These are phyloP conservation scores for Hypoxylon sp. DNA, from an alignment of 2,329 filamentous ascomycete species.

Conservation along the genomic window DNA sequence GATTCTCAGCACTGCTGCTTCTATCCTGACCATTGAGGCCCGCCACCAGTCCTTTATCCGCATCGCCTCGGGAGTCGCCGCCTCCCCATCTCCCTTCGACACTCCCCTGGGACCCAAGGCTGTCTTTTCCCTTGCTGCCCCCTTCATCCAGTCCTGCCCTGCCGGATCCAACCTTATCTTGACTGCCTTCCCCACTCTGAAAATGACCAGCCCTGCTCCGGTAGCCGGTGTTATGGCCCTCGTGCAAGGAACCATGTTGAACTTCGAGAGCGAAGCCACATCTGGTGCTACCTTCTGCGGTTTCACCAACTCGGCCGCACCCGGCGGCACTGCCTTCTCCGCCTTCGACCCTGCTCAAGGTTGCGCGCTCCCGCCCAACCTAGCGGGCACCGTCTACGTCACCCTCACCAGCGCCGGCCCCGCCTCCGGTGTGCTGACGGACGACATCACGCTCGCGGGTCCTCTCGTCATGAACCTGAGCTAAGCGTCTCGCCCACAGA, in stretches of 20 bases:
- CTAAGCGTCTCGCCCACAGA: conserved; percentile 50
- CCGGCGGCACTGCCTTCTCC: conserved; percentile 73
- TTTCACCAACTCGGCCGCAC: conserved; percentile 73
- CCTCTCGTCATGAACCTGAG: conserved; percentile 71
- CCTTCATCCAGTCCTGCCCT: conserved; percentile 81
- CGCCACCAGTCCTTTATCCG: conserved; percentile 83
- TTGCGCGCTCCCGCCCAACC: conserved; percentile 73
- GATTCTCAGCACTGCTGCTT: conserved; percentile 76
- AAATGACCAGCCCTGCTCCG: conserved; percentile 63
- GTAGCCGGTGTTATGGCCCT: conserved; percentile 58
- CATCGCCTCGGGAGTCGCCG: conserved; percentile 68
- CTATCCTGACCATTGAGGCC: conserved; percentile 80
- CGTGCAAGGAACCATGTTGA: conserved; percentile 60
- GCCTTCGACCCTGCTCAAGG: conserved; percentile 67
- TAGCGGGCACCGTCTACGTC: conserved; percentile 77
- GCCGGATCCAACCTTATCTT: conserved; percentile 74
- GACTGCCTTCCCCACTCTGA: conserved; percentile 72
- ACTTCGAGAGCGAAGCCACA: conserved; percentile 67
- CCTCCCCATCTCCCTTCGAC: conserved; percentile 79
- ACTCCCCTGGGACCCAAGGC: conserved; percentile 76
- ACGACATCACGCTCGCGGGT: conserved; percentile 77
- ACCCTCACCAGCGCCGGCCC: conserved; percentile 72
- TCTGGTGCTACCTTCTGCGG: conserved; percentile 72
- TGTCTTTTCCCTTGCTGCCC: conserved; percentile 80
- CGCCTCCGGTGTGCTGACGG: conserved; percentile 66